phyloP scores from a whole-genome alignment of 1,139 yeast genomes.

The Hansenula sp. region DNA sequence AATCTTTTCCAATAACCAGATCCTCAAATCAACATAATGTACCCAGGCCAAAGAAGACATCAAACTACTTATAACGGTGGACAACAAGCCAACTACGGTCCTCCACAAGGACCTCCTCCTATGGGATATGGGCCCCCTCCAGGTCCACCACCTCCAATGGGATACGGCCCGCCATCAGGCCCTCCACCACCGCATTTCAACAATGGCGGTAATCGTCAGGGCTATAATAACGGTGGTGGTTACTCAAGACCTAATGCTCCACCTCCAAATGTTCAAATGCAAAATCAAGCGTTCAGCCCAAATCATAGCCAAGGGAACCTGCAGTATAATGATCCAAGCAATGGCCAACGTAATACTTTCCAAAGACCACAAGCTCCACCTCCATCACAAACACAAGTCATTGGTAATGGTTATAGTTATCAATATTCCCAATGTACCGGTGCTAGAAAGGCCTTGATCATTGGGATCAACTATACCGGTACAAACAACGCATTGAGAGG shows the following conservation, averaged over 20 bases:
- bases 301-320: slow-evolving; percentile 14
- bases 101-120: slow-evolving; percentile 4
- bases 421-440: slow-evolving; percentile 80
- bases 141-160: slow-evolving; percentile 4
- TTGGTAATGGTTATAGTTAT: slow-evolving; percentile 35
- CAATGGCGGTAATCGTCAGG: background rate
- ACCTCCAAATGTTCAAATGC: slow-evolving; percentile 6
- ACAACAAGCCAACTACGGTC: background rate
- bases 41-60: slow-evolving; percentile 13
- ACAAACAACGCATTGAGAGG: slow-evolving; percentile 68
- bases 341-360: slow-evolving; percentile 16
- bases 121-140: slow-evolving; percentile 2
- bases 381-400: slow-evolving; percentile 28
- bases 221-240: background rate
- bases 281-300: slow-evolving; percentile 1
- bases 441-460: slow-evolving; percentile 71
- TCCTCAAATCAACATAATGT: slow-evolving; percentile 14
- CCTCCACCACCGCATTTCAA: slow-evolving; percentile 6
- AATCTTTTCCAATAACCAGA: too few relatives aligned
- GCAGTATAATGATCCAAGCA: slow-evolving; percentile 28
- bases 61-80: slow-evolving; percentile 1
- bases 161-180: slow-evolving; percentile 5
- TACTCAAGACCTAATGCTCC: slow-evolving; percentile 5
- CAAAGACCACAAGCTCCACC: slow-evolving; percentile 21
- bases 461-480: slow-evolving; percentile 87